Percentiles rank a stretch among this genome's conserved stretches.
Conservation (phyloP, 257 asterid genomes). For the Capsicum rhomboideum region DNA sequence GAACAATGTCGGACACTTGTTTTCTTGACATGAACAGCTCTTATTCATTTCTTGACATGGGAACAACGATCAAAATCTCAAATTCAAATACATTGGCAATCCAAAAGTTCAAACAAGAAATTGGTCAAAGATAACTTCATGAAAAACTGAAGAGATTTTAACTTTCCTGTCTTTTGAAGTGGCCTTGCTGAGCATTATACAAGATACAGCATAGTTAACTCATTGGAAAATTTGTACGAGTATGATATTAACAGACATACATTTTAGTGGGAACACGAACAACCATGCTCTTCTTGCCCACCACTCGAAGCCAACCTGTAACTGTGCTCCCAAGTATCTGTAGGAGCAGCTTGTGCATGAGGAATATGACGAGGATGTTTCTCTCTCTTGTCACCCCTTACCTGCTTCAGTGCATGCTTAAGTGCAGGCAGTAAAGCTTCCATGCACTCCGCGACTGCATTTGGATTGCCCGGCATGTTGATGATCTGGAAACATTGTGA, state of each 20-base stretch:
- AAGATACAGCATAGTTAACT: background rate
- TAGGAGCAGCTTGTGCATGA: conserved; percentile 31
- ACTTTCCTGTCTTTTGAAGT: no score
- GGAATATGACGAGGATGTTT: conserved; percentile 39
- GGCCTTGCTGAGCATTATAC: no score
- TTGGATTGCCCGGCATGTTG: conserved; percentile 99
- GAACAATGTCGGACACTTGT: no score
- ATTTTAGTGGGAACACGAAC: conserved; percentile 32
- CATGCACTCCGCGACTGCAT: conserved; percentile 93
- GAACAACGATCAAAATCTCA: no score
- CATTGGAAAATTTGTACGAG: background rate
- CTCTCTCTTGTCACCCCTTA: conserved; percentile 47
- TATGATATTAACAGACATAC: background rate
- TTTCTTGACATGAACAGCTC: no score
- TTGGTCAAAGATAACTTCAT: no score
- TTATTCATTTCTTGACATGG: no score
- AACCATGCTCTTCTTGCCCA: conserved; percentile 9
- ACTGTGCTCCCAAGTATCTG: conserved; percentile 36
- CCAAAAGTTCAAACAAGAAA: background rate
- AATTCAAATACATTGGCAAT: background rate
- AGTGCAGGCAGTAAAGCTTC: conserved; percentile 89
- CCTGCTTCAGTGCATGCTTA: conserved; percentile 84
- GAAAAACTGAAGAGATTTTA: no score
- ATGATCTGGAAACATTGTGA: conserved; percentile 44
- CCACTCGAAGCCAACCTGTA: conserved; percentile 18